Percentiles rank a stretch among this genome's conserved stretches.
Evolutionary conservation across 108 stramenopile genomes (phyloP).

Genomic region (Cyclostephanos invisitatus): DNA sequence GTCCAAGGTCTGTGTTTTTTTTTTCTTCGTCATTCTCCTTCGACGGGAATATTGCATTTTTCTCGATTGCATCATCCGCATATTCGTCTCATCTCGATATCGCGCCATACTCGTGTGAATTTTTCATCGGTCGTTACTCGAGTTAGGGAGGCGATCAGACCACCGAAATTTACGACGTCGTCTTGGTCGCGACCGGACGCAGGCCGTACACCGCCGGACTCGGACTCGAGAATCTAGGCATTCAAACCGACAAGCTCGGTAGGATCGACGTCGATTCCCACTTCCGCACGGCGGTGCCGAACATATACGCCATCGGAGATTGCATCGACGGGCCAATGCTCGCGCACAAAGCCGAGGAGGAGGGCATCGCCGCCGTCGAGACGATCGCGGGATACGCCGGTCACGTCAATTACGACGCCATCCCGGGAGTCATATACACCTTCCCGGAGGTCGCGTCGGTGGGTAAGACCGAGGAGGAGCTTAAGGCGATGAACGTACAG

Average conservation of each 20-base stretch:
- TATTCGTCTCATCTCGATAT: neutral
- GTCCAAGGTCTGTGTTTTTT: constrained; percentile 43
- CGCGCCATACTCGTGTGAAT: neutral
- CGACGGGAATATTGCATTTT: neutral
- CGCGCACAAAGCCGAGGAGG: constrained; percentile 99
- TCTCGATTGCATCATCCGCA: neutral
- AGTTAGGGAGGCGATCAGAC: constrained; percentile 69
- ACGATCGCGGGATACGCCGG: constrained; percentile 97
- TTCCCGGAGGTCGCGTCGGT: constrained; percentile 99
- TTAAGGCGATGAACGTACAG: constrained; percentile 92
- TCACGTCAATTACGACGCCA: constrained; percentile 99
- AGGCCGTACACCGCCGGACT: constrained; percentile 98
- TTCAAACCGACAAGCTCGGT: constrained; percentile 93
- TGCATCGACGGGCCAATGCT: constrained; percentile 99
- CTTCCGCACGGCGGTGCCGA: constrained; percentile 93
- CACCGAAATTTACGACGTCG: constrained; percentile 85
- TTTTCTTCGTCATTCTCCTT: neutral
- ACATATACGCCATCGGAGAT: constrained; percentile 97
- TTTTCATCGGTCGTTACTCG: neutral
- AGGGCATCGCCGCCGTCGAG: constrained; percentile 97
- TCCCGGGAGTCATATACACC: constrained; percentile 99
- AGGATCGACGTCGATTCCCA: constrained; percentile 97
- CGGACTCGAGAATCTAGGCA: constrained; percentile 94
- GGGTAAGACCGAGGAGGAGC: constrained; percentile 99
- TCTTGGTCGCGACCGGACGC: constrained; percentile 98